Evolutionary conservation across 176 grass and related monocot genomes (phyloP).

Genomic region (Avena sativa): DNA sequence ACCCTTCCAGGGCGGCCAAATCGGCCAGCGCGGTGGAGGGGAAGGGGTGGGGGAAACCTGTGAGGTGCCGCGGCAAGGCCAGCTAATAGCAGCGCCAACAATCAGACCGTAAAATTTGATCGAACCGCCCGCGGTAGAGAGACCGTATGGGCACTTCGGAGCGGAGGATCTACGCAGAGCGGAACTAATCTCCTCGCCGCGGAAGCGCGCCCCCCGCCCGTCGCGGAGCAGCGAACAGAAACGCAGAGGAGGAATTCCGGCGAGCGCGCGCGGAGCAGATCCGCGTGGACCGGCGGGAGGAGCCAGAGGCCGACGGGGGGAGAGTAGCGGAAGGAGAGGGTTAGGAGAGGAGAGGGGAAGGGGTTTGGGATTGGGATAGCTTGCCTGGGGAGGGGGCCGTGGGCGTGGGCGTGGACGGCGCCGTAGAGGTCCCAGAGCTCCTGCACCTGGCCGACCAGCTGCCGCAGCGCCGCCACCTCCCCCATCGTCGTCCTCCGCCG

Average conservation of each 20-base stretch:
- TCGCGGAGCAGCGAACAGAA: neutral
- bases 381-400: constrained; percentile 60
- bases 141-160: neutral
- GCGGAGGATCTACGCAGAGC: neutral
- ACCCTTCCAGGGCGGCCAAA: neutral
- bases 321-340: no score
- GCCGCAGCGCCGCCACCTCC: constrained; percentile 79
- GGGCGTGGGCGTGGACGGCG: constrained; percentile 50
- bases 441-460: constrained; percentile 89
- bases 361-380: neutral
- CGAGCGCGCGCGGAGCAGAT: constrained; percentile 34
- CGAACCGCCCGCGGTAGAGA: no score
- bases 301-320: no score
- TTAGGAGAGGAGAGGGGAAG: no score
- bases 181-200: neutral
- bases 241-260: neutral
- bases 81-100: neutral
- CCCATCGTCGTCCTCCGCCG: constrained; percentile 57
- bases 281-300: neutral
- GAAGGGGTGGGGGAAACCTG: neutral
- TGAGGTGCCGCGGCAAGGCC: neutral
- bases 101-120: no score
- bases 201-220: no score
- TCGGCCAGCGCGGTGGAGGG: neutral
- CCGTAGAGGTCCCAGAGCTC: constrained; percentile 96